Evolutionary conservation across 1,284 basidiomycete species (phyloP), one percentile per base, ranked within the genome.

Genomic region (Cryptococcus hybrid): DNA sequence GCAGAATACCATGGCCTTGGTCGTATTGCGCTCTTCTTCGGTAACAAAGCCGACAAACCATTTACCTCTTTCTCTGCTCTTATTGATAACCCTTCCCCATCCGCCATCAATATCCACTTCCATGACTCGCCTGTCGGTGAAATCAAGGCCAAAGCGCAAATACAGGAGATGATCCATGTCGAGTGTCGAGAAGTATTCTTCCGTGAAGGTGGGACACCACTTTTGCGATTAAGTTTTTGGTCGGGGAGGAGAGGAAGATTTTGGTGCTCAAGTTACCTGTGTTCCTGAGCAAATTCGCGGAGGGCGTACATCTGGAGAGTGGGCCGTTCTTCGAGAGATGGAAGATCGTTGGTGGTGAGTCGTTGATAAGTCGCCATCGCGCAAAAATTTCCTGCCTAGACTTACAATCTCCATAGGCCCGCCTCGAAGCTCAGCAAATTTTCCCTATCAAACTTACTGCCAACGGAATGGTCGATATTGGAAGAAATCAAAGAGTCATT

Each of bases 291-390:
- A 93, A 95, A 77, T 99, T 99, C 78, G 83, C 98, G 62, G 94
- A 97, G 73, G 90, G 90, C 40, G 92, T 97, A 55, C 88, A 87
- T 68, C 84, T 99, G 40, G 86, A 84, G 12, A 82, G 85, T 58
- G 80, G 84, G 0, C 90, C 95, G 65, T 99, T 99, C 82, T 99
- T 99, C 77, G 94, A 97, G 77, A 83, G 96, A 54, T 99, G 96
- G 96, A 92, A 92, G 77, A 81, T 97, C 68, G 97, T 99, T 57
- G 95, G 95, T 15, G 93, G 92, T 77, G 52, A 58, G 74, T 24
- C 11, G 8, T 47, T 7, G 24, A n/a, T 12, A 39, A 24, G 50
- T 15, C 18, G 9, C 18, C 35, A 40, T 13, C 5, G 35, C 12
- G 24, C 24, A 24, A 24, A 24, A 24, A 24, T 24, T 24, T 24